A percentile compares a stretch with the other conserved stretches of the same genome.
Evolutionary conservation across 257 asterid species (phyloP).

Genomic region (Lantana camara): DNA sequence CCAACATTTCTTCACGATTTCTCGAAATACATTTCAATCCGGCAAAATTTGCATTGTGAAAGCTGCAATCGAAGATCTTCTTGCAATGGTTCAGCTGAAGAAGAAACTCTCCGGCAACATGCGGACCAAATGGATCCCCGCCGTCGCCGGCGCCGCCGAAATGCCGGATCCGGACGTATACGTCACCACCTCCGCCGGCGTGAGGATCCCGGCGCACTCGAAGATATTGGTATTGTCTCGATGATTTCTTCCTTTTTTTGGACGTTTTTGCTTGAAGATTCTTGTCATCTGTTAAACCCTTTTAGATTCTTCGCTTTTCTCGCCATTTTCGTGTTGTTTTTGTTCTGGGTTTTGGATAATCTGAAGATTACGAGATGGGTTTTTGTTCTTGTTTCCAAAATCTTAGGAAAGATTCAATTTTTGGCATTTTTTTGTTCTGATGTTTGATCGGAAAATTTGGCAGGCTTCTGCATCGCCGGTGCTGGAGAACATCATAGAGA

Average conservation of each 20-base stretch:
- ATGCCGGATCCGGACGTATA: constrained; percentile 56
- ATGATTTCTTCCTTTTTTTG: not conserved
- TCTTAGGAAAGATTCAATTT: not conserved
- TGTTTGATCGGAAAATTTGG: not conserved
- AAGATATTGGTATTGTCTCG: constrained; percentile 54
- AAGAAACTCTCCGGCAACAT: constrained; percentile 38
- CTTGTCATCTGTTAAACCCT: not conserved
- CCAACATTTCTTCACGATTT: not conserved
- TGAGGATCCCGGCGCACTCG: constrained; percentile 68
- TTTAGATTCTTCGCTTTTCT: not conserved
- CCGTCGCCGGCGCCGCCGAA: constrained; percentile 38
- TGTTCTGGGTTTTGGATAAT: constrained; percentile 4
- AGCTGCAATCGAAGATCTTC: not conserved
- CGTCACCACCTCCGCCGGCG: constrained; percentile 64
- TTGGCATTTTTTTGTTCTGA: not conserved
- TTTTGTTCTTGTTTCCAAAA: not conserved
- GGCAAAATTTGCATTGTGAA: not conserved
- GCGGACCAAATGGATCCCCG: constrained; percentile 27
- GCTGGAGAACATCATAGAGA: constrained; percentile 72
- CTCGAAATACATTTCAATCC: not conserved
- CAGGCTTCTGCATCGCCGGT: constrained; percentile 89
- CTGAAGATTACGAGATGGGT: not conserved
- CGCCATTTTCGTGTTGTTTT: no score
- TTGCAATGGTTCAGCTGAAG: constrained; percentile 48
- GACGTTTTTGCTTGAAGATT: no score